Conservation (phyloP, 345 rosid genomes). For the Populus ilicifolia region DNA sequence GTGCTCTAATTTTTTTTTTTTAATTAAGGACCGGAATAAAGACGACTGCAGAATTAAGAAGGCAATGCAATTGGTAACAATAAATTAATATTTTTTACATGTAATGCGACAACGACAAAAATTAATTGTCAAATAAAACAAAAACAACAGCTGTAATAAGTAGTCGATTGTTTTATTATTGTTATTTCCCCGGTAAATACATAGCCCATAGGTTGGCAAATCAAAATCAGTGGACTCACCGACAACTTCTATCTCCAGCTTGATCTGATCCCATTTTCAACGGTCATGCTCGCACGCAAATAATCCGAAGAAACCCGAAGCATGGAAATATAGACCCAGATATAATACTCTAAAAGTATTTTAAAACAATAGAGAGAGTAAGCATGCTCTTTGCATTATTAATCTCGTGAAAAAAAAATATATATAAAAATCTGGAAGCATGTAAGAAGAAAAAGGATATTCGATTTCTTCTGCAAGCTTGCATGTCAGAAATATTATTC, state of each 20-base stretch:
- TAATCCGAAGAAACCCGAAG: background rate
- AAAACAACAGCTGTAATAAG: background rate
- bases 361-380: background rate
- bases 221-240: background rate
- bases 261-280: slow-evolving; percentile 14
- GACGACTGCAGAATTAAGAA: too few species aligned
- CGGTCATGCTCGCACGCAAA: background rate
- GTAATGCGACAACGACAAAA: too few species aligned
- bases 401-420: too few species aligned
- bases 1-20: too few species aligned
- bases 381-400: background rate
- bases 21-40: too few species aligned
- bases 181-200: background rate
- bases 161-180: background rate
- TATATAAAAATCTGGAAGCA: background rate
- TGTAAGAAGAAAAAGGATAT: background rate
- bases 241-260: background rate
- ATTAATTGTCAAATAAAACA: too few species aligned
- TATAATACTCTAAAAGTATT: background rate
- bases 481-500: too few species aligned
- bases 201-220: background rate
- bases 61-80: too few species aligned
- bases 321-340: background rate
- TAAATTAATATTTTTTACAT: too few species aligned
- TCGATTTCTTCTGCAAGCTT: background rate